Evolutionary conservation across 2,329 filamentous ascomycete genomes (phyloP).

Genomic region (Metarhizium brunneum): DNA sequence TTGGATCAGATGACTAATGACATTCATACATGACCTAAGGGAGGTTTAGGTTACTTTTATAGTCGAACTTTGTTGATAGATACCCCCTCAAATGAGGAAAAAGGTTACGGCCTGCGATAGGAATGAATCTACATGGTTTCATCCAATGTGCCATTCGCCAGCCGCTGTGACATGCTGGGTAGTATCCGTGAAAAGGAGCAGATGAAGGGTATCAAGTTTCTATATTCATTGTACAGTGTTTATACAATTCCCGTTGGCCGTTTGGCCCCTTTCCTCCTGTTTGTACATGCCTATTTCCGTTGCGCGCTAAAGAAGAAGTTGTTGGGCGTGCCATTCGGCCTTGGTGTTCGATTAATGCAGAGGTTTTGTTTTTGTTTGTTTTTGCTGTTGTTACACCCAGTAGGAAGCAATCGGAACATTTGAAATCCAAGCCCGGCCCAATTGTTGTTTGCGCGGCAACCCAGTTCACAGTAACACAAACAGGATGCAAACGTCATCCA

Average conservation of each 20-base stretch:
- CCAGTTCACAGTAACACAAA: too few relatives aligned
- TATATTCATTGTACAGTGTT: background rate
- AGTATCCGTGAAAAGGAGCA: background rate
- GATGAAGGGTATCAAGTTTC: conserved; percentile 1
- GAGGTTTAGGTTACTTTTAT: background rate
- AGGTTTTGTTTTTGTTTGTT: too few relatives aligned
- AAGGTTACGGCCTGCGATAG: background rate
- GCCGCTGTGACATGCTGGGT: background rate
- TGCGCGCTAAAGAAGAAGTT: background rate
- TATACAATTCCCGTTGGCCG: background rate
- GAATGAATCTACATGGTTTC: background rate
- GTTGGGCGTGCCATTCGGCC: too few relatives aligned
- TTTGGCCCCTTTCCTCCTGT: background rate
- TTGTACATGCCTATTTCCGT: background rate
- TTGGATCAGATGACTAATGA: conserved; percentile 17
- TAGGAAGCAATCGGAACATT: background rate
- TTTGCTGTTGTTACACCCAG: too few relatives aligned
- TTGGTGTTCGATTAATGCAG: too few relatives aligned
- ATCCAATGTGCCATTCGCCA: background rate
- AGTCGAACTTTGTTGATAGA: background rate
- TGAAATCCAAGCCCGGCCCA: background rate
- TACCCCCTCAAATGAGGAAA: conserved; percentile 3
- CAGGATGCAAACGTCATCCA: too few relatives aligned
- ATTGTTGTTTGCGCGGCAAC: too few relatives aligned
- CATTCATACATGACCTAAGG: background rate